Evolutionary conservation across 2,329 filamentous ascomycete genomes (phyloP).

Genomic region (Bipolaris gigantea): DNA sequence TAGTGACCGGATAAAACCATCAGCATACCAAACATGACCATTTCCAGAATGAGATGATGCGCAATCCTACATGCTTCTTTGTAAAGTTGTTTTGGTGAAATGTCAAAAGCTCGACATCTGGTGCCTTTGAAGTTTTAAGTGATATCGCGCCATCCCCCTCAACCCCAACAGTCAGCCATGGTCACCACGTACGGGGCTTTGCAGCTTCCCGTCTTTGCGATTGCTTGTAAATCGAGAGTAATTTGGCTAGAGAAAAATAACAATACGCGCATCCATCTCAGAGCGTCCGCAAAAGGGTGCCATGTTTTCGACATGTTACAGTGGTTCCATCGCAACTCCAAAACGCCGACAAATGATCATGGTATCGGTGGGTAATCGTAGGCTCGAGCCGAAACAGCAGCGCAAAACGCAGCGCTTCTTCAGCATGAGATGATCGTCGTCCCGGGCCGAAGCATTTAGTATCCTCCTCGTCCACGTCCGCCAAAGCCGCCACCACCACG

Average conservation of each 20-base stretch:
- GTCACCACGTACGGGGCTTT: neutral
- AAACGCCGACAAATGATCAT: constrained; percentile 41
- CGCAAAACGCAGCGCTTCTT: constrained; percentile 19
- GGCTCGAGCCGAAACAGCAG: constrained; percentile 22
- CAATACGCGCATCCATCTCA: constrained; percentile 9
- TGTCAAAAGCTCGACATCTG: neutral
- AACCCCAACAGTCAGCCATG: neutral
- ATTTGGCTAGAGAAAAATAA: constrained; percentile 15
- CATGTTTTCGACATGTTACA: constrained; percentile 31
- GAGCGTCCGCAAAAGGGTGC: constrained; percentile 22
- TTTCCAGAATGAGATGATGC: neutral
- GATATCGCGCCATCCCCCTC: neutral
- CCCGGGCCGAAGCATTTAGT: constrained; percentile 23
- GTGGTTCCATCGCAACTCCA: constrained; percentile 30
- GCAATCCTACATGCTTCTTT: neutral
- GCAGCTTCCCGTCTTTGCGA: constrained; percentile 5
- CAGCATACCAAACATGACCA: neutral
- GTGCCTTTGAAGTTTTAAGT: neutral
- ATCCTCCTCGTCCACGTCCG: constrained; percentile 38
- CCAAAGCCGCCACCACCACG: constrained; percentile 52
- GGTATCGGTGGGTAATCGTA: constrained; percentile 37
- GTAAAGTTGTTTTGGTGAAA: neutral
- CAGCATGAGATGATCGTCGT: constrained; percentile 13
- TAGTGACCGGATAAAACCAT: neutral
- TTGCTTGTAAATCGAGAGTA: constrained; percentile 5